phyloP scores from a whole-genome alignment of 2,329 filamentous ascomycete species.

The Aspergillus sp. region DNA sequence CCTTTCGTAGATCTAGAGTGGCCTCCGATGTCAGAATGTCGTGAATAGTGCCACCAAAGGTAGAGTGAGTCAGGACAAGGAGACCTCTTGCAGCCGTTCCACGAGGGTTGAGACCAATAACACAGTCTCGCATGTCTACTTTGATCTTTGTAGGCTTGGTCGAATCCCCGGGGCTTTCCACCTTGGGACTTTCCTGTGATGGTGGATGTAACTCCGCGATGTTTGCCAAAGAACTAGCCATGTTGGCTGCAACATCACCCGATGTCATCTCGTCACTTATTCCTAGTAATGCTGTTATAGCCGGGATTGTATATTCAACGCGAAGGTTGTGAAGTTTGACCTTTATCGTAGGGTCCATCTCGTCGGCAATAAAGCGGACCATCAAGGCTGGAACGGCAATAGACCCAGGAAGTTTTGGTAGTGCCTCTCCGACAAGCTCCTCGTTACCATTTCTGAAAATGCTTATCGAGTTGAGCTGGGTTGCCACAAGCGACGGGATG shows the following conservation, averaged over 20 bases:
- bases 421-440: conserved; percentile 67
- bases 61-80: conserved; percentile 75
- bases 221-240: conserved; percentile 78
- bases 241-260: conserved; percentile 71
- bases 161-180: conserved; percentile 20
- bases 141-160: conserved; percentile 54
- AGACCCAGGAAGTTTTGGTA: conserved; percentile 35
- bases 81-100: conserved; percentile 72
- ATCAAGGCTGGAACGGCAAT: conserved; percentile 66
- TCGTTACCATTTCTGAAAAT: conserved; percentile 67
- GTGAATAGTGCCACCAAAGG: conserved; percentile 66
- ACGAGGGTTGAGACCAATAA: conserved; percentile 81
- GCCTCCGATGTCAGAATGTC: conserved; percentile 64
- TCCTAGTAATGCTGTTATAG: conserved; percentile 75
- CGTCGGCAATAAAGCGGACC: conserved; percentile 86
- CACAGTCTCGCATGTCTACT: conserved; percentile 75
- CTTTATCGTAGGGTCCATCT: conserved; percentile 88
- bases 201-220: conserved; percentile 59
- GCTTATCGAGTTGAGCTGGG: conserved; percentile 66
- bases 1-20: conserved; percentile 71
- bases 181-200: conserved; percentile 19
- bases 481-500: conserved; percentile 76
- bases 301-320: conserved; percentile 85
- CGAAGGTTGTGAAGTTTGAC: conserved; percentile 81
- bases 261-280: conserved; percentile 66